A percentile compares a stretch with the other conserved stretches of the same genome.
phyloP scores from a whole-genome alignment of 805 yeast species.

The Vanderwaltozyma tropicalis region DNA sequence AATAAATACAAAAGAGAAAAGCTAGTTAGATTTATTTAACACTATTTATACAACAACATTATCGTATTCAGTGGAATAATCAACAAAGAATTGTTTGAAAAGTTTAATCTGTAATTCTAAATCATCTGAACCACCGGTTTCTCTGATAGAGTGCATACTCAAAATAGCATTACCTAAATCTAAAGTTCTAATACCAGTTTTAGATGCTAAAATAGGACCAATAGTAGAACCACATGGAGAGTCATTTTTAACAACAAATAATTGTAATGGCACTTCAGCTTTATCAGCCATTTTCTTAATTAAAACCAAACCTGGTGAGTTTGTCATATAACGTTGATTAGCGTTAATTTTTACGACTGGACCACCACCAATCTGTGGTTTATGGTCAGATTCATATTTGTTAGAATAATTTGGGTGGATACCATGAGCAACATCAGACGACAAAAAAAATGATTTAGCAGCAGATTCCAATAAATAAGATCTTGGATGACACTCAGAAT shows the following conservation, averaged over 20 bases:
- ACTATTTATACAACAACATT: slow-evolving; percentile 29
- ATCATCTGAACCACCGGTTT: slow-evolving; percentile 77
- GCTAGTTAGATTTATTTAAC: not conserved
- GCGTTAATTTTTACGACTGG: slow-evolving; percentile 93
- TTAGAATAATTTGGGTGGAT: slow-evolving; percentile 84
- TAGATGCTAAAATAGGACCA: slow-evolving; percentile 86
- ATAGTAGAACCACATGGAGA: slow-evolving; percentile 94
- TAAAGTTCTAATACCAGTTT: slow-evolving; percentile 75
- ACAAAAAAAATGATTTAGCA: slow-evolving; percentile 74
- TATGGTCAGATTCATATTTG: slow-evolving; percentile 67
- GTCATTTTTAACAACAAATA: slow-evolving; percentile 88
- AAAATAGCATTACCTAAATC: slow-evolving; percentile 89
- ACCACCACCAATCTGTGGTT: slow-evolving; percentile 75
- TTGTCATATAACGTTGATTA: slow-evolving; percentile 90
- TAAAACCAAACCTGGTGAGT: slow-evolving; percentile 78
- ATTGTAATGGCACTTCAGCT: slow-evolving; percentile 71
- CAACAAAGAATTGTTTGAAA: slow-evolving; percentile 52
- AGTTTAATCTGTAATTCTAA: slow-evolving; percentile 50
- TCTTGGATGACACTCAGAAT: slow-evolving; percentile 19
- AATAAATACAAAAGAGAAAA: too few species aligned
- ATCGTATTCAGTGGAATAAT: slow-evolving; percentile 29
- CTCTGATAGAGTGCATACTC: slow-evolving; percentile 90
- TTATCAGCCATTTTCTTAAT: slow-evolving; percentile 59
- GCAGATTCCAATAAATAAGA: slow-evolving; percentile 43
- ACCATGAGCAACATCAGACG: slow-evolving; percentile 96